Base-by-base conservation (phyloP, 164 flowering plant genomes). In the Piper longum region DNA sequence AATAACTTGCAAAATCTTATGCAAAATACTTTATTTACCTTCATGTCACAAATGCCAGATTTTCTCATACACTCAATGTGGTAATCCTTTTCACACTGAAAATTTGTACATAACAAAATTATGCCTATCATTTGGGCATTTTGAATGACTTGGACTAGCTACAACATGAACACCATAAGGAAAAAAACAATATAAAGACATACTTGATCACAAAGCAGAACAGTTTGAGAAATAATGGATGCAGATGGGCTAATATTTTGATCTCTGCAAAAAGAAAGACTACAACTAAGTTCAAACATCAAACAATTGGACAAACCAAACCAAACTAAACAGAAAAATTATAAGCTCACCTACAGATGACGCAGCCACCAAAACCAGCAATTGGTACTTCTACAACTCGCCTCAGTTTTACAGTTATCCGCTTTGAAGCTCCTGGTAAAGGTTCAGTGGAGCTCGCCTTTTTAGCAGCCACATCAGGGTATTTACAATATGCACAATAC, bases 181-280 rank as follows among this genome's bases (percentile, higher is more conserved):
- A 63, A 18, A 56, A 13, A 4, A 52, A 45, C 40, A 58, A 14
- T 62, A 48, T 42, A 51, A 18, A 64, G 13, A 54, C 77, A 62
- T 86, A 92, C 96, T 74, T 92, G 98, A 70, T 92, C 98, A 74
- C 98, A 92, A 7, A 87, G 72, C 66, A 92, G 75, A 62, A 92
- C 93, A 7, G 96, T 92, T 56, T 86, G 79, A 42, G 84, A 26
- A 26, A 26, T 91, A 73, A 82, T 84, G 75, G 87, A 92, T 13
- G 63, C 78, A 6, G 66, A 77, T 51, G 69, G 78, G 70, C 86
- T 86, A 75, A 89, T 89, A 70, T 89, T 93, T 70, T 81, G 86
- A 56, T 66, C 73, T 81, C 98, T 92, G 67, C 55, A 5, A 13
- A 19, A 43, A 42, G 54, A 17, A 64, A 63, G 41, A 44, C 51